Percentiles rank a stretch among this genome's conserved stretches.
phyloP scores from a whole-genome alignment of 2,329 filamentous ascomycete genomes.

The Huntiella decipiens region DNA sequence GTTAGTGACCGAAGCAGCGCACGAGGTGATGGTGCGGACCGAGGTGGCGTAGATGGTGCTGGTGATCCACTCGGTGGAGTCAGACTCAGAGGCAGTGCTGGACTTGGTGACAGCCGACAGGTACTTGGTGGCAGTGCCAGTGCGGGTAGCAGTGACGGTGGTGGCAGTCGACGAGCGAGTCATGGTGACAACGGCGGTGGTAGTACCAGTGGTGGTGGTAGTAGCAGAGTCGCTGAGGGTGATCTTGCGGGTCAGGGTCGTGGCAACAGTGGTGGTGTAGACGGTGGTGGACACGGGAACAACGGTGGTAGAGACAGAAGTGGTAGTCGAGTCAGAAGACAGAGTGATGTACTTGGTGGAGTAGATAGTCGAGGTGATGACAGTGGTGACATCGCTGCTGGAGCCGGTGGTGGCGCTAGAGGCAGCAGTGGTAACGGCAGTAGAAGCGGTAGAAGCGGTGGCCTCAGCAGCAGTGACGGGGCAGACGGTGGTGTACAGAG shows the following conservation, averaged over 20 bases:
- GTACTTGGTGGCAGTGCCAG: neutral
- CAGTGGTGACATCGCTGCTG: neutral
- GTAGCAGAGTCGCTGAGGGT: constrained; percentile 22
- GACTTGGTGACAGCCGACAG: constrained; percentile 1
- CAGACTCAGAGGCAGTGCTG: neutral
- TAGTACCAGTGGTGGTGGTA: constrained; percentile 18
- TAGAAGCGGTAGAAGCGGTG: constrained; percentile 24
- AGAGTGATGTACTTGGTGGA: constrained; percentile 3
- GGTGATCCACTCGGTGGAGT: neutral
- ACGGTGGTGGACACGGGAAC: neutral
- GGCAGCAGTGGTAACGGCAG: constrained; percentile 14
- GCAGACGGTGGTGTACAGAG: constrained; percentile 1
- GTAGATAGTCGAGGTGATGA: constrained; percentile 2
- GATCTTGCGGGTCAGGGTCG: constrained; percentile 6
- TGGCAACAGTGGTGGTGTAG: neutral
- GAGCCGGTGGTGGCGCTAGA: constrained; percentile 22
- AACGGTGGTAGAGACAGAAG: neutral
- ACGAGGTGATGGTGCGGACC: constrained; percentile 7
- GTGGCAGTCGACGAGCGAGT: constrained; percentile 18
- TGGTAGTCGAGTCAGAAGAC: neutral
- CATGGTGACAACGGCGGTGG: constrained; percentile 1
- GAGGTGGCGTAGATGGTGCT: constrained; percentile 3
- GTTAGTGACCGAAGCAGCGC: constrained; percentile 6
- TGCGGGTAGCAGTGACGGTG: constrained; percentile 17
- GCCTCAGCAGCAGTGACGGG: constrained; percentile 19